Evolutionary conservation across 2,329 filamentous ascomycete species (phyloP).

Genomic region (Aspergillus sp.): DNA sequence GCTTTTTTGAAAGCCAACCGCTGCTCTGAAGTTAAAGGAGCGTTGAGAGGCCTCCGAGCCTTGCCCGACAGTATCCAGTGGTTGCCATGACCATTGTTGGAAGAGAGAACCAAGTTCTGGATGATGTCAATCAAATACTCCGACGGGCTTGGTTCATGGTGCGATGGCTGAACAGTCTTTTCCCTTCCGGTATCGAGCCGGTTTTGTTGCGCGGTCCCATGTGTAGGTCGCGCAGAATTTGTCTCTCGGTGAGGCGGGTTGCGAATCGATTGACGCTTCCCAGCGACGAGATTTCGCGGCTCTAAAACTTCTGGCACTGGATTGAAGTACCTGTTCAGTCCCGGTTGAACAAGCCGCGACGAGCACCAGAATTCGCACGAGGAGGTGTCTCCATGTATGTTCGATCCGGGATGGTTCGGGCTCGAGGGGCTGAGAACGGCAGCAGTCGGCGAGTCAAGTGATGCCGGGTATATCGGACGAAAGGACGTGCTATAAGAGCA

Average conservation of each 20-base stretch:
- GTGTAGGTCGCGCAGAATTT: not conserved
- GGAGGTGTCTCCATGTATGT: slow-evolving; percentile 3
- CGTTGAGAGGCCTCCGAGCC: slow-evolving; percentile 13
- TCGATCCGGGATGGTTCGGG: not conserved
- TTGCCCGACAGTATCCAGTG: slow-evolving; percentile 15
- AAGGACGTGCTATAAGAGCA: slow-evolving; percentile 12
- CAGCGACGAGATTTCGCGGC: not conserved
- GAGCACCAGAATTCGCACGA: slow-evolving; percentile 21
- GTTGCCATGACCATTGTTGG: slow-evolving; percentile 10
- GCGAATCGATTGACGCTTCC: not conserved
- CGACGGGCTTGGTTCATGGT: slow-evolving; percentile 30
- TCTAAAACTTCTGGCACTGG: not conserved
- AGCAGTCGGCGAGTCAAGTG: slow-evolving; percentile 9
- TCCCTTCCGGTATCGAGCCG: not conserved
- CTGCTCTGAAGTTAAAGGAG: slow-evolving; percentile 17
- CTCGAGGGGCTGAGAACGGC: slow-evolving; percentile 9
- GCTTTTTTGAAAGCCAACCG: slow-evolving; percentile 17
- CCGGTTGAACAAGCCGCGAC: slow-evolving; percentile 19
- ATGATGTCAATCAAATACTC: slow-evolving; percentile 38
- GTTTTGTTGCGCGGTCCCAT: not conserved
- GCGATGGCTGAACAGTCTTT: not conserved
- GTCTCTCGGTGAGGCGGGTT: not conserved
- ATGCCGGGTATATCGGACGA: slow-evolving; percentile 10
- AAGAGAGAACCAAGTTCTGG: slow-evolving; percentile 26
- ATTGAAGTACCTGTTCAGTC: slow-evolving; percentile 19